Evolutionary conservation across 805 yeast genomes (phyloP).

Genomic region (Deakozyma indianensis): DNA sequence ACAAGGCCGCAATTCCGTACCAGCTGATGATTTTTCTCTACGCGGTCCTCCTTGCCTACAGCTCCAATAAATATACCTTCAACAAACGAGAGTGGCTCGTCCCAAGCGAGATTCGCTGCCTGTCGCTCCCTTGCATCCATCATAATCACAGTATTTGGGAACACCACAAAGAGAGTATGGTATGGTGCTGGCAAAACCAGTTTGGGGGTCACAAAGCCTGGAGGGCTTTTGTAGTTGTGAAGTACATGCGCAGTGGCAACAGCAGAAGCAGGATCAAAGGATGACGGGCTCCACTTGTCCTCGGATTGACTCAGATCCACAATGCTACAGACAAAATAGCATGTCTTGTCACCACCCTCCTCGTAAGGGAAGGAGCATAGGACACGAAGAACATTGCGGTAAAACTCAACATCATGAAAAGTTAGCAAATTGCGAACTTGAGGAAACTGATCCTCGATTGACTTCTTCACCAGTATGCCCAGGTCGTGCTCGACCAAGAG

Average conservation of each 20-base stretch:
- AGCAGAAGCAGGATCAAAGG: neutral
- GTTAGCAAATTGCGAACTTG: neutral
- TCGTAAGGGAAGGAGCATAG: neutral
- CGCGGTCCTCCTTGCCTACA: constrained; percentile 34
- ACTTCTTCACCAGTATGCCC: neutral
- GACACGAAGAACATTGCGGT: neutral
- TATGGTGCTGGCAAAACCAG: constrained; percentile 46
- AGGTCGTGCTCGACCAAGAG: neutral
- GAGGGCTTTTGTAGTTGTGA: neutral
- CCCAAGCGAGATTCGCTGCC: constrained; percentile 44
- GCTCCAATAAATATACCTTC: constrained; percentile 41
- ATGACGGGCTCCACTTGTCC: neutral
- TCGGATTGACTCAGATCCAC: neutral
- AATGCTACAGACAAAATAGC: neutral
- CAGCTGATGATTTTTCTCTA: constrained; percentile 12
- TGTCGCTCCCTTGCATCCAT: constrained; percentile 35
- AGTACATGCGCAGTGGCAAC: neutral
- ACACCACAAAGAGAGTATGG: constrained; percentile 44
- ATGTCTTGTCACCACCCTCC: neutral
- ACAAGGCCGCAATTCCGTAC: constrained; percentile 31
- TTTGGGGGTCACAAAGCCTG: constrained; percentile 23
- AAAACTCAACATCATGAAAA: neutral
- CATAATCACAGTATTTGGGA: constrained; percentile 46
- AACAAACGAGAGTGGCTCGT: constrained; percentile 53
- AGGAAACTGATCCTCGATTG: neutral